phyloP scores from a whole-genome alignment of 345 rosid species.

The Streptanthus diversifolius region DNA sequence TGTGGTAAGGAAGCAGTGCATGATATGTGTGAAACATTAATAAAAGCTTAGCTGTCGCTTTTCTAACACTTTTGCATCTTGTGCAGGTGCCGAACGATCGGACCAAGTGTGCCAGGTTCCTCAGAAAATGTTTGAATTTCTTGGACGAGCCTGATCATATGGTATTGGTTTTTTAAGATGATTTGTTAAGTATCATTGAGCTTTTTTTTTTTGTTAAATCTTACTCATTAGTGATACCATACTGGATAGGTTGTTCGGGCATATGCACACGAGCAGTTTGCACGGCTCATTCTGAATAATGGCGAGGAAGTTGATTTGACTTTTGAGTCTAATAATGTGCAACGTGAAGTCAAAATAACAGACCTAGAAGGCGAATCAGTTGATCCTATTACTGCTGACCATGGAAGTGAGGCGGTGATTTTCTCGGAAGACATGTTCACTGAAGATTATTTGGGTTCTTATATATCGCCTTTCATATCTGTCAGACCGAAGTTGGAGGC shows the following conservation, averaged over 20 bases:
- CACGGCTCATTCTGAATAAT: constrained; percentile 75
- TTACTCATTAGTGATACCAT: constrained; percentile 16
- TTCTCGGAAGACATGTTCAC: constrained; percentile 34
- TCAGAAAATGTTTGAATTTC: constrained; percentile 74
- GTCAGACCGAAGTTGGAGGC: constrained; percentile 42
- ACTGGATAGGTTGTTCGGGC: constrained; percentile 81
- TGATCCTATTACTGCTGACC: constrained; percentile 38
- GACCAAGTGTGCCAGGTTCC: constrained; percentile 79
- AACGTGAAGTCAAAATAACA: constrained; percentile 52
- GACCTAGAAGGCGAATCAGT: constrained; percentile 52
- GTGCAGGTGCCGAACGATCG: constrained; percentile 61
- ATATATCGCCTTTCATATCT: constrained; percentile 36
- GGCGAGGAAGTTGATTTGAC: constrained; percentile 60
- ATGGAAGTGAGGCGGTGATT: constrained; percentile 33
- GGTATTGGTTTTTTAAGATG: constrained; percentile 43
- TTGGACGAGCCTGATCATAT: constrained; percentile 79
- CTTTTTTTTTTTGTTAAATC: neutral
- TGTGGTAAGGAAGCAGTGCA: constrained; percentile 46
- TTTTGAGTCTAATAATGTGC: constrained; percentile 53
- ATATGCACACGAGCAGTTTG: constrained; percentile 91
- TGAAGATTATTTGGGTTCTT: constrained; percentile 32
- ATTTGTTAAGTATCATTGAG: neutral
- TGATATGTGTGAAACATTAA: neutral
- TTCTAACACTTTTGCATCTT: constrained; percentile 16
- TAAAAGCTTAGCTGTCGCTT: neutral